Evolutionary conservation across 2,329 filamentous ascomycete species (phyloP), one percentile per base, ranked within the genome.

Genomic region (Ciborinia camelliae): DNA sequence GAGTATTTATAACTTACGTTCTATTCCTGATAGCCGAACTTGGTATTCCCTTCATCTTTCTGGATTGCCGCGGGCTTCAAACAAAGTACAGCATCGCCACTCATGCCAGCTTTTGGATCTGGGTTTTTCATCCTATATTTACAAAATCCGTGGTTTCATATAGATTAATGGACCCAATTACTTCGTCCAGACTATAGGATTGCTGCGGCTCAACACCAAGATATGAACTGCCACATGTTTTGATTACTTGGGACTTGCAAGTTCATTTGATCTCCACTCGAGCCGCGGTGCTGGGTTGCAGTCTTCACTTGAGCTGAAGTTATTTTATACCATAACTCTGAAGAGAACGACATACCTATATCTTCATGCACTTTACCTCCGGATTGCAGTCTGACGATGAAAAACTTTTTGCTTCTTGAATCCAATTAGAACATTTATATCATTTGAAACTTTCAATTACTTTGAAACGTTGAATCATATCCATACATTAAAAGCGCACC

Each of bases 221-320:
- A 47, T 26, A 18, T 59, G 55, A 41, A 59, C 55, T 47, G 41
- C 55, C 55, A 47, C 41, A 47, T 30, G n/a, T 35, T 14, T 37
- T 59, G 41, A 37, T n/a, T n/a, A n/a, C 30, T 35, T 47, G 41
- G 41, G 14, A 58, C 41, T 58, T 18, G 41, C 55, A 58, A 26
- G 28, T 47, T 47, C 15, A 41, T 55, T 58, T 23, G 9, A 28
- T 41, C n/a, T 55, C 52, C 35, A 41, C 35, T 15, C 15, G 52
- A 20, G 35, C 23, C 52, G 35, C 37, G 8, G 23, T 41, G 41
- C 9, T 26, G 28, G 26, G 20, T 32, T 39, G 6, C 20, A 57
- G 14, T n/a, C 28, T 15, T 59, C 20, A 59, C 30, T 35, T 14
- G 41, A 59, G 41, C 8, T 28, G 53, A 26, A 30, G 23, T 43